These are phyloP conservation scores for Nakazawaea wickerhamii DNA, from an alignment of 805 yeast genomes.

Conservation along the genomic window DNA sequence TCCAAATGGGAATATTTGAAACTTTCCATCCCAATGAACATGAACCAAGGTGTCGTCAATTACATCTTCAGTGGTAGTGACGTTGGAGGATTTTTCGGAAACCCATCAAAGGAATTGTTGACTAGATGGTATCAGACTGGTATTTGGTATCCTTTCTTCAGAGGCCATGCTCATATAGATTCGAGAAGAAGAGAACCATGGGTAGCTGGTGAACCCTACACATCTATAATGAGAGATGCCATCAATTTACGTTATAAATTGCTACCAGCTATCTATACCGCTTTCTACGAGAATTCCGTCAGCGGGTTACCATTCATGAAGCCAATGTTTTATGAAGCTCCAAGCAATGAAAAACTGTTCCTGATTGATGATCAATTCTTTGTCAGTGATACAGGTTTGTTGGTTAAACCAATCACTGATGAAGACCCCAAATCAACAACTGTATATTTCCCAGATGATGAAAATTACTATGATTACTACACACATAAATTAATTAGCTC, in stretches of 20 bases:
- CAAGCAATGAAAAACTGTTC: conserved; percentile 41
- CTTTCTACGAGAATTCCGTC: conserved; percentile 58
- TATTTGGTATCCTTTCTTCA: conserved; percentile 91
- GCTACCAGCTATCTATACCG: conserved; percentile 76
- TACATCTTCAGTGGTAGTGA: conserved; percentile 95
- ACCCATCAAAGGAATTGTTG: conserved; percentile 76
- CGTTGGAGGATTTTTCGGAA: conserved; percentile 94
- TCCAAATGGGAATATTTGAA: conserved; percentile 86
- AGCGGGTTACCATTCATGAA: conserved; percentile 66
- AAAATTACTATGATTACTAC: conserved; percentile 50
- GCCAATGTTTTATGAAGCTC: conserved; percentile 58
- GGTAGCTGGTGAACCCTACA: conserved; percentile 71
- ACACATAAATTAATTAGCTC: conserved; percentile 22
- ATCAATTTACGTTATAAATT: conserved; percentile 68
- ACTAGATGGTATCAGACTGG: conserved; percentile 97
- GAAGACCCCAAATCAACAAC: conserved; percentile 37
- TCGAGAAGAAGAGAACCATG: conserved; percentile 91
- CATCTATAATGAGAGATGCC: conserved; percentile 61
- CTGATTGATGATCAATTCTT: conserved; percentile 79
- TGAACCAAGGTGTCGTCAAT: conserved; percentile 76
- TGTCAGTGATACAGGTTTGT: conserved; percentile 61
- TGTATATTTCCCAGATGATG: conserved; percentile 50
- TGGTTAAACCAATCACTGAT: conserved; percentile 76
- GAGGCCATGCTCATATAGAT: conserved; percentile 96
- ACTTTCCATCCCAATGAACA: conserved; percentile 79